Percentiles rank a stretch among this genome's conserved stretches.
Evolutionary conservation across 225 moss, liverwort and hornwort genomes (phyloP).

Genomic region (Rhytidiadelphus loreus): DNA sequence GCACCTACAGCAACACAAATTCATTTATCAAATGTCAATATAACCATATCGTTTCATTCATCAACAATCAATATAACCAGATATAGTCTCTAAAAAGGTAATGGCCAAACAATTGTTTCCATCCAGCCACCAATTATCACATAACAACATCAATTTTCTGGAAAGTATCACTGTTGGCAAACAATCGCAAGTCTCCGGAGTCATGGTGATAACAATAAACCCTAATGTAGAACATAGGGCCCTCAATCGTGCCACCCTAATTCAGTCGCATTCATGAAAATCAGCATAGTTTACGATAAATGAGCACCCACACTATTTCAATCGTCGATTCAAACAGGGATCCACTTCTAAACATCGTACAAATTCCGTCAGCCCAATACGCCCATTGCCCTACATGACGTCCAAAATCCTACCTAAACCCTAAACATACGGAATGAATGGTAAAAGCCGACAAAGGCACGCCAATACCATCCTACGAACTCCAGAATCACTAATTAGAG

Average conservation of each 20-base stretch:
- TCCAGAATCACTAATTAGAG: neutral
- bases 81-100: neutral
- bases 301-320: neutral
- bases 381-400: neutral
- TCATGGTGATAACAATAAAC: neutral
- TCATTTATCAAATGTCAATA: neutral
- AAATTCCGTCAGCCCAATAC: neutral
- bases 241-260: neutral
- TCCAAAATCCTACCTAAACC: neutral
- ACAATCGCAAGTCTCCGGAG: neutral
- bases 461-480: neutral
- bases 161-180: neutral
- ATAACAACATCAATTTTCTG: neutral
- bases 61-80: neutral
- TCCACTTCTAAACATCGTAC: neutral
- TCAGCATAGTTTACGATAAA: neutral
- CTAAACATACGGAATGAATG: neutral
- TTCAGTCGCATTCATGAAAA: neutral
- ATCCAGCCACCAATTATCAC: neutral
- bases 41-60: neutral
- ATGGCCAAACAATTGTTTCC: neutral
- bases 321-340: neutral
- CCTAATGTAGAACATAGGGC: neutral
- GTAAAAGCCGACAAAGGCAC: neutral
- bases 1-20: neutral